Percentiles rank a stretch among this genome's conserved stretches.
phyloP scores from a whole-genome alignment of 2,329 filamentous ascomycete genomes.

The Corynespora cassiicola region DNA sequence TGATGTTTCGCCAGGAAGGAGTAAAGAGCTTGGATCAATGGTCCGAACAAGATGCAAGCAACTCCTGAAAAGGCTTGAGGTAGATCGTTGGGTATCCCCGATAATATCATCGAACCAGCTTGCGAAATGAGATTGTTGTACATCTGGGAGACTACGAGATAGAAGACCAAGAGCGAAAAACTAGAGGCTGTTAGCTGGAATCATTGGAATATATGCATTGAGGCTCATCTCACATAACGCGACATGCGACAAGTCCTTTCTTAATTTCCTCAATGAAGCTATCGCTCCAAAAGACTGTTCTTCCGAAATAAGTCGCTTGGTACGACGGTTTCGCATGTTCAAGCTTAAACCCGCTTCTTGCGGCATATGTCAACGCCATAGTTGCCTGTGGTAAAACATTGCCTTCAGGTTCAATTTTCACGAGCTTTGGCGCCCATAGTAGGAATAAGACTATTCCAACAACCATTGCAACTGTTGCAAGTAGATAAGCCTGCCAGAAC shows the following conservation, averaged over 20 bases:
- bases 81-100: constrained; percentile 40
- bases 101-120: constrained; percentile 34
- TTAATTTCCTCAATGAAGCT: constrained; percentile 27
- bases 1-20: constrained; percentile 18
- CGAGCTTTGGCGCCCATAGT: constrained; percentile 4
- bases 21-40: constrained; percentile 27
- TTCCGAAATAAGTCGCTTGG: constrained; percentile 8
- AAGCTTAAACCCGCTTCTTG: constrained; percentile 20
- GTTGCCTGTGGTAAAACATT: constrained; percentile 19
- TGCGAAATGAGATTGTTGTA: constrained; percentile 39
- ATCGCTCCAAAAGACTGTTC: constrained; percentile 20
- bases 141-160: constrained; percentile 36
- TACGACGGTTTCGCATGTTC: constrained; percentile 14
- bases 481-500: constrained; percentile 71
- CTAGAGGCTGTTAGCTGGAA: constrained; percentile 11
- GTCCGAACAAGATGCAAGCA: constrained; percentile 30
- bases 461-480: constrained; percentile 68
- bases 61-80: constrained; percentile 29
- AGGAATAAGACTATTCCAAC: constrained; percentile 62
- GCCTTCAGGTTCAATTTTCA: constrained; percentile 16
- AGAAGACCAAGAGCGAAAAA: constrained; percentile 34
- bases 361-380: constrained; percentile 4
- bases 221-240: constrained; percentile 19
- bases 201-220: background rate
- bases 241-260: constrained; percentile 24